Conservation (phyloP, 2,329 filamentous ascomycete genomes). For the Hymenoscyphus fructigenus region DNA sequence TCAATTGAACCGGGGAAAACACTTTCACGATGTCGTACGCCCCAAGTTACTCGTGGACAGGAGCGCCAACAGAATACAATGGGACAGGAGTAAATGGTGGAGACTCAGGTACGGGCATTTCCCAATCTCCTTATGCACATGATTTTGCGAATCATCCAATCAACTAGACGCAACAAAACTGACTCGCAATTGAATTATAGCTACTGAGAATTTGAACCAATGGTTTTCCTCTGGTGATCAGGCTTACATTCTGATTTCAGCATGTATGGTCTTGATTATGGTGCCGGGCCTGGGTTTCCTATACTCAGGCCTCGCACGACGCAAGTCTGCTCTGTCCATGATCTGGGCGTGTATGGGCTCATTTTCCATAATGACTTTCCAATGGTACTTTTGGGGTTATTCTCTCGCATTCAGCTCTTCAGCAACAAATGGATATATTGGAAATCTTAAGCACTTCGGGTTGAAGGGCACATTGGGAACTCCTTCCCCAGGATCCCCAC, state of each 20-base stretch:
- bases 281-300: constrained; percentile 94
- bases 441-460: constrained; percentile 85
- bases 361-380: constrained; percentile 86
- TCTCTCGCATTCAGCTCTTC: constrained; percentile 85
- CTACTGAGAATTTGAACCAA: constrained; percentile 86
- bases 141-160: neutral
- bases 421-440: constrained; percentile 86
- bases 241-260: constrained; percentile 85
- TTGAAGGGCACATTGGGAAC: constrained; percentile 78
- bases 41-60: constrained; percentile 53
- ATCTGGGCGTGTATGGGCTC: constrained; percentile 98
- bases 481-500: constrained; percentile 84
- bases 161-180: neutral
- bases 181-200: constrained; percentile 46
- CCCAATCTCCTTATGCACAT: neutral
- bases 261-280: constrained; percentile 96
- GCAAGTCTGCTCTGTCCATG: constrained; percentile 95
- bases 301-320: constrained; percentile 93
- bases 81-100: constrained; percentile 48
- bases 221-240: constrained; percentile 91
- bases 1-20: constrained; percentile 10
- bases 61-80: constrained; percentile 60
- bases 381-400: constrained; percentile 99
- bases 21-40: constrained; percentile 28
- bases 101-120: constrained; percentile 35